Conservation (phyloP, 1,139 yeast genomes). For the Geotrichum carabidarum region DNA sequence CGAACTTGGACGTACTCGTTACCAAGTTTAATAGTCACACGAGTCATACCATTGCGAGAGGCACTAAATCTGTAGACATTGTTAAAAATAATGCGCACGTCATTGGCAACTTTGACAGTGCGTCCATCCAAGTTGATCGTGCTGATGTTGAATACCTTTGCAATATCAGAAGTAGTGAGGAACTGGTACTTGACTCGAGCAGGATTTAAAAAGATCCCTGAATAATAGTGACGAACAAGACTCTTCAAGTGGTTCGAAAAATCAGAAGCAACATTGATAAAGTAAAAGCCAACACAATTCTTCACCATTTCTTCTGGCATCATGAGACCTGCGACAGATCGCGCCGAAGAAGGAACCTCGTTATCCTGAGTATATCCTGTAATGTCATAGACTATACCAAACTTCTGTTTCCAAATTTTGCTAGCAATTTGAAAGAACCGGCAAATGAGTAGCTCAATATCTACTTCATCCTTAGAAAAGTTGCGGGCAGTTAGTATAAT, state of each 20-base stretch:
- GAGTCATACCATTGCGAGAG: constrained; percentile 14
- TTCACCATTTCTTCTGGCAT: constrained; percentile 47
- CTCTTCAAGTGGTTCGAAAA: constrained; percentile 38
- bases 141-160: constrained; percentile 25
- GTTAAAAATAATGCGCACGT: constrained; percentile 25
- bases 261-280: constrained; percentile 56
- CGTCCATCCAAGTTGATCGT: constrained; percentile 27
- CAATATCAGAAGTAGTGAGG: constrained; percentile 27
- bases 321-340: constrained; percentile 25
- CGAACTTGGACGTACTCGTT: constrained; percentile 59
- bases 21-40: constrained; percentile 62
- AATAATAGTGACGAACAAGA: constrained; percentile 24
- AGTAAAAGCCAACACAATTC: constrained; percentile 55
- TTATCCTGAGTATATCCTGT: constrained; percentile 50
- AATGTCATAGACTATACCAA: constrained; percentile 60
- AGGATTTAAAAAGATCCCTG: constrained; percentile 29
- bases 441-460: constrained; percentile 55
- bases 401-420: constrained; percentile 70
- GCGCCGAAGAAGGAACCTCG: constrained; percentile 34
- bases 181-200: constrained; percentile 27
- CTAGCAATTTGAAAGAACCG: constrained; percentile 63
- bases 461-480: constrained; percentile 43
- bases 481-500: constrained; percentile 52
- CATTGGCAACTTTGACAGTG: constrained; percentile 26
- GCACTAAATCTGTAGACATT: constrained; percentile 20